Evolutionary conservation across 192 early-diverging fungal species (phyloP).

Genomic region (Rhizophagus prolifer): DNA sequence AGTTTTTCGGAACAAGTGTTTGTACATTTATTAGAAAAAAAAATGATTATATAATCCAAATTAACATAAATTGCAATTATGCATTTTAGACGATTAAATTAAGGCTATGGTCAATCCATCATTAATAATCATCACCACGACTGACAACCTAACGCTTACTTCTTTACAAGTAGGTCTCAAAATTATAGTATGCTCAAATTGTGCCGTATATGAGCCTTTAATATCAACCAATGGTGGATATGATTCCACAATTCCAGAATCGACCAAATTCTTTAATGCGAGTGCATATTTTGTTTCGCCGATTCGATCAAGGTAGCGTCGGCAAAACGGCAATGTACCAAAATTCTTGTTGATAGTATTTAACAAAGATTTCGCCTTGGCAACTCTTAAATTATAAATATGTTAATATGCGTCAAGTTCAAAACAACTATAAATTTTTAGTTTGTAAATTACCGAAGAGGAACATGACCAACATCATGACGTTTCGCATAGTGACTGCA

Average conservation of each 20-base stretch:
- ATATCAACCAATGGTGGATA: conserved; percentile 90
- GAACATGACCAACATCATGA: conserved; percentile 60
- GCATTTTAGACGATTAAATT: too few species aligned
- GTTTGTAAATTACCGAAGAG: conserved; percentile 52
- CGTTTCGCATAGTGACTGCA: conserved; percentile 87
- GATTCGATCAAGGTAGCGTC: conserved; percentile 90
- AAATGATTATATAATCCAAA: neutral
- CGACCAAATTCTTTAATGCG: conserved; percentile 83
- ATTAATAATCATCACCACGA: conserved; percentile 47
- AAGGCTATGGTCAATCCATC: neutral
- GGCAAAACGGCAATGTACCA: conserved; percentile 93
- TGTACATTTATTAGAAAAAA: neutral
- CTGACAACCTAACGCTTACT: conserved; percentile 48
- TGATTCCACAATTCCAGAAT: conserved; percentile 74
- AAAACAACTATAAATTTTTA: neutral
- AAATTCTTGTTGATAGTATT: conserved; percentile 85
- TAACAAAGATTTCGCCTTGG: conserved; percentile 74
- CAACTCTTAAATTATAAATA: conserved; percentile 46
- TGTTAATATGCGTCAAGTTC: neutral
- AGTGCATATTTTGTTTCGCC: conserved; percentile 89
- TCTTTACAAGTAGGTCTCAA: conserved; percentile 89
- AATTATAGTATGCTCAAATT: conserved; percentile 95
- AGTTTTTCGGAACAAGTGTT: neutral
- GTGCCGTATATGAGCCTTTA: conserved; percentile 89
- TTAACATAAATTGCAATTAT: too few species aligned